These are phyloP conservation scores for Mesotaenium endlicherianum DNA, from an alignment of 139 green algal species.

Conservation along the genomic window DNA sequence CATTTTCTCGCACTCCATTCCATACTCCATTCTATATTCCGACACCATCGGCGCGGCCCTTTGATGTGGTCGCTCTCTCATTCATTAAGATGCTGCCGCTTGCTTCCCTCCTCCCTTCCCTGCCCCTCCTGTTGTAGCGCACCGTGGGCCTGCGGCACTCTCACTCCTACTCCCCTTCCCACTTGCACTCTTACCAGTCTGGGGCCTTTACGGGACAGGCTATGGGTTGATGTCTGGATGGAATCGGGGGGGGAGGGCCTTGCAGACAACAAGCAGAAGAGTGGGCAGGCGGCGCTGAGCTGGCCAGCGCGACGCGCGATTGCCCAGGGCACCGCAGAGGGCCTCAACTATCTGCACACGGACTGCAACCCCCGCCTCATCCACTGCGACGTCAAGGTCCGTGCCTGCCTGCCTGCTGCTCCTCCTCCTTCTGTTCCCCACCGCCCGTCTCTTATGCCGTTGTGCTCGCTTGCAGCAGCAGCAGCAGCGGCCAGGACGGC, in stretches of 20 bases:
- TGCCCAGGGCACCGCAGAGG: background rate
- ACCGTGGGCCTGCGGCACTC: background rate
- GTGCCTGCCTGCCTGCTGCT: background rate
- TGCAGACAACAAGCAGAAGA: too few relatives aligned
- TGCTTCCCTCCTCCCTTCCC: background rate
- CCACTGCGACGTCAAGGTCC: slow-evolving; percentile 2
- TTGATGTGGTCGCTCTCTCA: background rate
- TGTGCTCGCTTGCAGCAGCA: too few relatives aligned
- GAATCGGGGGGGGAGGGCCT: too few relatives aligned
- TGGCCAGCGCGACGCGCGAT: background rate
- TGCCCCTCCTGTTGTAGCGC: background rate
- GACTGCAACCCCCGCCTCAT: slow-evolving; percentile 8
- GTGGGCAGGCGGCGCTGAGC: too few relatives aligned
- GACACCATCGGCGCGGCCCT: background rate
- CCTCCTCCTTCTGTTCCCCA: background rate
- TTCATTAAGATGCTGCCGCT: background rate
- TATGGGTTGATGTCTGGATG: too few relatives aligned
- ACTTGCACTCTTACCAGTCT: too few relatives aligned
- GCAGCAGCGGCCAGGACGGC: too few relatives aligned
- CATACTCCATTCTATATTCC: background rate
- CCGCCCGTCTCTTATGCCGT: too few relatives aligned
- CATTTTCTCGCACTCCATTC: background rate
- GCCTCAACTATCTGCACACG: background rate
- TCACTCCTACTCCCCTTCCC: background rate
- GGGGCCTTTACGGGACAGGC: too few relatives aligned